Conservation (phyloP, 164 flowering plant genomes). For the Kalanchoe fedtschenkoi region DNA sequence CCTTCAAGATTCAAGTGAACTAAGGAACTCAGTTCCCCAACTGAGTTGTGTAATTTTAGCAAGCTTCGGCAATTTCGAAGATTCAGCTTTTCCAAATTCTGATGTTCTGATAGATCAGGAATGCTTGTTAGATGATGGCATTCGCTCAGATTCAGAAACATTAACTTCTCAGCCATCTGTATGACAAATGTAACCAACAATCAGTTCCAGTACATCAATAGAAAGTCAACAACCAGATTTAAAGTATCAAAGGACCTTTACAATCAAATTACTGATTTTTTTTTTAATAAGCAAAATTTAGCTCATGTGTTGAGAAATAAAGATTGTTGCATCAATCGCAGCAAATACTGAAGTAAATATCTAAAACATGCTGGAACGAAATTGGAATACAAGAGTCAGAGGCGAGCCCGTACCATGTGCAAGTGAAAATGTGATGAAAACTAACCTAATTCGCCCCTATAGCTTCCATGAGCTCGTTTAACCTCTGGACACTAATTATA, state of each 20-base stretch:
- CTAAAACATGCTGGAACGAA: background rate
- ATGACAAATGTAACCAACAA: conserved; percentile 3
- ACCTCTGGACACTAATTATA: too few species aligned
- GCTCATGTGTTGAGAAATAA: too few species aligned
- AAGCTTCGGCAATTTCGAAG: conserved; percentile 22
- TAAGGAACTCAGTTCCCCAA: conserved; percentile 21
- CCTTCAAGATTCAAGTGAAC: conserved; percentile 22
- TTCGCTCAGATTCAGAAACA: conserved; percentile 26
- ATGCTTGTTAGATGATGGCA: conserved; percentile 18
- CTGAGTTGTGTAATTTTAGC: conserved; percentile 21
- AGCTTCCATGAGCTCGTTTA: background rate
- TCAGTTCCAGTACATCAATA: background rate
- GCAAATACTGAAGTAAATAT: background rate
- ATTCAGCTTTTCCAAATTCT: conserved; percentile 23
- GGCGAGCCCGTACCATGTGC: too few species aligned
- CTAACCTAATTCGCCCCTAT: background rate
- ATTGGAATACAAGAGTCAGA: background rate
- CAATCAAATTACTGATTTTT: background rate
- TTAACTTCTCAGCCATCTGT: conserved; percentile 30
- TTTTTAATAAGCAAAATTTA: too few species aligned
- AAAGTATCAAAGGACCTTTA: background rate
- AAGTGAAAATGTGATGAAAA: background rate
- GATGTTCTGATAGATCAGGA: conserved; percentile 34
- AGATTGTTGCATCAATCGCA: background rate
- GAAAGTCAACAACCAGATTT: background rate